Evolutionary conservation across 208 protist genomes (phyloP), one percentile per base, ranked within the genome.

Genomic region (Trypanosoma mega): DNA sequence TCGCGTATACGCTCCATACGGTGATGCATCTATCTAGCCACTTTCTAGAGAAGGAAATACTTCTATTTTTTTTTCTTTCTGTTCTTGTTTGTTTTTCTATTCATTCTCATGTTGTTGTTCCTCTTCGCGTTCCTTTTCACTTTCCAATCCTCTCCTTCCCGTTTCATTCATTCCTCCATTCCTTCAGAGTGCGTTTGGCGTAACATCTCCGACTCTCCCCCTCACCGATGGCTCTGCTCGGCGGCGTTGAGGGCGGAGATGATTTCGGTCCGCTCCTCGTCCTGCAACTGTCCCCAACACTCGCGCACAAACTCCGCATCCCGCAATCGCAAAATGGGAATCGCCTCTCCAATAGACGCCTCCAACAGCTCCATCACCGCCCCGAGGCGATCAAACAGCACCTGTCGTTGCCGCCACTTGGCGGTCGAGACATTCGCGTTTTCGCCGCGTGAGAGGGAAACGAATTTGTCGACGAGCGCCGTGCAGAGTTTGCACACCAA

Each of bases 301-400:
- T 84, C 65, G 6, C 87, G 81, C 27, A 96, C 78, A 62, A 93
- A 93, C 50, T 85, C 76, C 1, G 82, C 70, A 59, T 96, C 90
- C 24, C 67, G 68, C 33, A 96, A 76, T 48, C 78, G 81, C 47
- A 91, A 51, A 48, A 93, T 82, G 2, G 90, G 84, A 43, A 96
- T 85, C n/a, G 82, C 80, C 68, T 93, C 86, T 2, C 90, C 90
- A 52, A 96, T 75, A 36, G 86, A 88, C 3, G 83, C 84, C 68
- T 96, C 90, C 1, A 96, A 68, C 31, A 96, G 62, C 76, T 96
- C 86, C 82, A 96, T 87, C 18, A 96, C 90, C 4, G 83, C 81
- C 5, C 82, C 79, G 33, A 96, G 67, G 0, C 84, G 77, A 44
- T 90, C 84, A 49, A 85, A 87, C 20, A 96, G 69, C 26, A 76